Conservation (phyloP, 202 grass and related monocot genomes). For the Zoysia matrella region DNA sequence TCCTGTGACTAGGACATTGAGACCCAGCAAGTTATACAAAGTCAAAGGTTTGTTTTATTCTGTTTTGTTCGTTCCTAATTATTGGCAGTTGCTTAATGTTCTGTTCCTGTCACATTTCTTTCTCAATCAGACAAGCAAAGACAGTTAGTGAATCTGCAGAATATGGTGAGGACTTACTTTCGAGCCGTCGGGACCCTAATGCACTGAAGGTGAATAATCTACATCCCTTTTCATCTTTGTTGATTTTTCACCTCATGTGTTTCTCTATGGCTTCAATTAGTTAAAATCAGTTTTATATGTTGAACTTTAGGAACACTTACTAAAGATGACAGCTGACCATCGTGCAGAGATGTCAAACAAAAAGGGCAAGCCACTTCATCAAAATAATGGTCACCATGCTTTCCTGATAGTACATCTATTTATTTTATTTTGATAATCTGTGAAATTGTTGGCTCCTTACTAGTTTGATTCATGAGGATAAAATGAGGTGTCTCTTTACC, state of each 20-base stretch:
- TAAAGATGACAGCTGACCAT: slow-evolving; percentile 88
- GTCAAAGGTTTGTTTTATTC: slow-evolving; percentile 68
- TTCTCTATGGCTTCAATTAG: slow-evolving; percentile 25
- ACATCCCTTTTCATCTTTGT: not conserved
- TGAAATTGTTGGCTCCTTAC: slow-evolving; percentile 14
- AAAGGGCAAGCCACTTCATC: slow-evolving; percentile 71
- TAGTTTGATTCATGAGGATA: slow-evolving; percentile 2
- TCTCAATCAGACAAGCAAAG: slow-evolving; percentile 62
- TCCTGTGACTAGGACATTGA: slow-evolving; percentile 77
- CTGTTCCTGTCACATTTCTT: slow-evolving; percentile 29
- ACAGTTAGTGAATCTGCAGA: slow-evolving; percentile 34
- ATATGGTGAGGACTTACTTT: slow-evolving; percentile 73
- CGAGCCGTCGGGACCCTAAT: slow-evolving; percentile 65
- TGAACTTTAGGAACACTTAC: slow-evolving; percentile 74
- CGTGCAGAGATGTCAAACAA: slow-evolving; percentile 86
- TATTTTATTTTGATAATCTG: slow-evolving; percentile 22
- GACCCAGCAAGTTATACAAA: slow-evolving; percentile 86
- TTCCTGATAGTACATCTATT: slow-evolving; percentile 12
- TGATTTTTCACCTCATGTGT: slow-evolving; percentile 8
- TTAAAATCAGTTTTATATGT: slow-evolving; percentile 29
- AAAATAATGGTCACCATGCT: slow-evolving; percentile 69
- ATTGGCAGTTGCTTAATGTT: slow-evolving; percentile 27
- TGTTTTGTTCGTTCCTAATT: slow-evolving; percentile 31
- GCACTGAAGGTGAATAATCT: slow-evolving; percentile 70
- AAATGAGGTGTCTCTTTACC: slow-evolving; percentile 30